Evolutionary conservation across 2,329 filamentous ascomycete genomes (phyloP).

Genomic region (Cladobotryum mycophilum): DNA sequence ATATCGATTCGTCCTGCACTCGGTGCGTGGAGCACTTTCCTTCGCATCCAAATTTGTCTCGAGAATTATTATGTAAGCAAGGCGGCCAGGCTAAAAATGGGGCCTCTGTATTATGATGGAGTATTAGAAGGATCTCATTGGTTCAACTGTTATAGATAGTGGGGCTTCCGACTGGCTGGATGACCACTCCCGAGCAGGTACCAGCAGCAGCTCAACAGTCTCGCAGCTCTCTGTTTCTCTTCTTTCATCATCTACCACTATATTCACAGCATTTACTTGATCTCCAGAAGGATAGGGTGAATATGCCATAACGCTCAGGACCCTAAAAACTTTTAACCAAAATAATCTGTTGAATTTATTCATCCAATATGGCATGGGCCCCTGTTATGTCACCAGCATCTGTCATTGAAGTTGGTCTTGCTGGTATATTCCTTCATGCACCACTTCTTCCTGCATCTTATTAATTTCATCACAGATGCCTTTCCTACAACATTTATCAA

Average conservation of each 20-base stretch:
- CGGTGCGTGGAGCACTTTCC: neutral
- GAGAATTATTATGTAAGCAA: constrained; percentile 27
- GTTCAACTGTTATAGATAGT: no score
- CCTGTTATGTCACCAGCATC: neutral
- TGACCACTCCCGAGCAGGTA: no score
- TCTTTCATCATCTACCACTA: no score
- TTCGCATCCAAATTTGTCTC: constrained; percentile 23
- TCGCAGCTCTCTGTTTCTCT: no score
- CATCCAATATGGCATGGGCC: neutral
- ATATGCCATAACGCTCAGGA: no score
- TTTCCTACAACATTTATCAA: neutral
- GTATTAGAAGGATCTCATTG: no score
- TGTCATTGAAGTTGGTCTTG: neutral
- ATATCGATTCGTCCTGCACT: neutral
- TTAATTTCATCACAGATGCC: neutral
- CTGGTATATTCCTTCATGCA: neutral
- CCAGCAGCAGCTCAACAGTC: no score
- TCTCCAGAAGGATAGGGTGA: no score
- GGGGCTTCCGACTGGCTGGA: no score
- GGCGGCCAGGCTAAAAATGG: constrained; percentile 14
- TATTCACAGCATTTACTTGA: no score
- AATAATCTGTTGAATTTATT: neutral
- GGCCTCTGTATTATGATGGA: no score
- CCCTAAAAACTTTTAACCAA: no score
- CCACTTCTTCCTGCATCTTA: neutral